These are phyloP conservation scores for Colletotrichum aenigma DNA, from an alignment of 2,329 filamentous ascomycete genomes.

Conservation along the genomic window DNA sequence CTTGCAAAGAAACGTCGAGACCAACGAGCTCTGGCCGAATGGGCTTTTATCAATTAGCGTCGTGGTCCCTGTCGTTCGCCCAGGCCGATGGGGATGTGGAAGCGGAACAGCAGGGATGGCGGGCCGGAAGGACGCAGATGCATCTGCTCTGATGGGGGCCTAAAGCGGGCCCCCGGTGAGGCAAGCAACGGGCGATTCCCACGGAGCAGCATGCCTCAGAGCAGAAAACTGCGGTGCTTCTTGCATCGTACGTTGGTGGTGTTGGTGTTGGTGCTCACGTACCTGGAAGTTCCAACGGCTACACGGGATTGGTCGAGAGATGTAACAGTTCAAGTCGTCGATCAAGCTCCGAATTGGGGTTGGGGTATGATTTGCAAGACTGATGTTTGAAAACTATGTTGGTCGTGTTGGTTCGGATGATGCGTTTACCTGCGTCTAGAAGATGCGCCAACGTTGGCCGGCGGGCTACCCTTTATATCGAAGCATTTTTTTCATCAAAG, in stretches of 20 bases:
- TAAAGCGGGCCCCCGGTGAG: neutral
- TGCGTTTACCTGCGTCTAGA: neutral
- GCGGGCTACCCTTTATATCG: neutral
- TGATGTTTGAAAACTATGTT: neutral
- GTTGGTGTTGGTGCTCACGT: neutral
- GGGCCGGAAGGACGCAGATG: neutral
- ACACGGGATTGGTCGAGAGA: neutral
- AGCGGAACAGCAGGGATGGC: neutral
- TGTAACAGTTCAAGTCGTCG: neutral
- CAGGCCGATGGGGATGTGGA: neutral
- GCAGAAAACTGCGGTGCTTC: neutral
- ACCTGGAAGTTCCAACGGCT: neutral
- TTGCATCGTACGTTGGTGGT: neutral
- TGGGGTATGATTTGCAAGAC: neutral
- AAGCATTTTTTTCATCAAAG: neutral
- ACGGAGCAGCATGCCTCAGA: neutral
- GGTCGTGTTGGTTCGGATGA: neutral
- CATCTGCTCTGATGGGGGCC: neutral
- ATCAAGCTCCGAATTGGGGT: neutral
- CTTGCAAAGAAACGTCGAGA: neutral
- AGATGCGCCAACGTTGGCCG: neutral
- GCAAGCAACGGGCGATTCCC: neutral
- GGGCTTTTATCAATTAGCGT: neutral
- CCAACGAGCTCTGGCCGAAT: neutral
- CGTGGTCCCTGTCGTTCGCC: neutral